Evolutionary conservation across 495 filamentous ascomycete species (phyloP).

Genomic region (Arthonia radiata): DNA sequence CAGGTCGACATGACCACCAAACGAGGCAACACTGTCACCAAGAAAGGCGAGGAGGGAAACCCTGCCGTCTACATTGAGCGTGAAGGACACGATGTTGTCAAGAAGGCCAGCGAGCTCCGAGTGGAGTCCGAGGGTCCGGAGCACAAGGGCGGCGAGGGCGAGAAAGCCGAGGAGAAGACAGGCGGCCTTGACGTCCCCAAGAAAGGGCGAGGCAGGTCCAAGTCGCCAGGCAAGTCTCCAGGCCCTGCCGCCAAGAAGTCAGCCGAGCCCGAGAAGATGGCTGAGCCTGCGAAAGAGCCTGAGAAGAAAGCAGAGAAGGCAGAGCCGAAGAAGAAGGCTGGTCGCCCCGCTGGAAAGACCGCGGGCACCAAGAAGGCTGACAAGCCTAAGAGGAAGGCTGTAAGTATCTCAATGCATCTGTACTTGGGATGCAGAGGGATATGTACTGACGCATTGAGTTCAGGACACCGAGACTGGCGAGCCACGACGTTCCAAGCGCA

Average conservation of each 20-base stretch:
- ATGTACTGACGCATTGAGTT: too few relatives aligned
- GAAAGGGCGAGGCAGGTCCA: conserved; percentile 5
- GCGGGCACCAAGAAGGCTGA: conserved; percentile 1
- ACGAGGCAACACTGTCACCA: conserved; percentile 36
- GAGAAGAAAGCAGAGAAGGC: conserved; percentile 2
- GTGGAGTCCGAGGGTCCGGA: conserved; percentile 8
- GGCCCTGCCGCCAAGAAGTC: conserved; percentile 2
- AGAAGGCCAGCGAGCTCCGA: conserved; percentile 27
- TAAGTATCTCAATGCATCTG: too few relatives aligned
- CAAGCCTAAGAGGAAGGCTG: conserved; percentile 1
- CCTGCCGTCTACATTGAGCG: conserved; percentile 31
- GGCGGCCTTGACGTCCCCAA: conserved; percentile 5
- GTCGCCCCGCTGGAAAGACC: conserved; percentile 2
- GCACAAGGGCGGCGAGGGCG: conserved; percentile 5
- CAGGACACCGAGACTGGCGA: too few relatives aligned
- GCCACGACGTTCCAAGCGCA: too few relatives aligned
- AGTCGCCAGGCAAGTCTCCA: conserved; percentile 3
- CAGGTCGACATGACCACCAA: conserved; percentile 30
- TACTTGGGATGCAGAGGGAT: too few relatives aligned
- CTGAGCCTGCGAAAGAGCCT: background rate
- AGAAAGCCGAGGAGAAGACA: conserved; percentile 6
- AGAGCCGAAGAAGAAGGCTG: conserved; percentile 1
- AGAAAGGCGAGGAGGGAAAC: conserved; percentile 28
- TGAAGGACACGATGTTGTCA: conserved; percentile 38
- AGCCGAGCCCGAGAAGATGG: background rate